These are phyloP conservation scores for Ilex aquifolium DNA, from an alignment of 257 asterid species.

Conservation along the genomic window DNA sequence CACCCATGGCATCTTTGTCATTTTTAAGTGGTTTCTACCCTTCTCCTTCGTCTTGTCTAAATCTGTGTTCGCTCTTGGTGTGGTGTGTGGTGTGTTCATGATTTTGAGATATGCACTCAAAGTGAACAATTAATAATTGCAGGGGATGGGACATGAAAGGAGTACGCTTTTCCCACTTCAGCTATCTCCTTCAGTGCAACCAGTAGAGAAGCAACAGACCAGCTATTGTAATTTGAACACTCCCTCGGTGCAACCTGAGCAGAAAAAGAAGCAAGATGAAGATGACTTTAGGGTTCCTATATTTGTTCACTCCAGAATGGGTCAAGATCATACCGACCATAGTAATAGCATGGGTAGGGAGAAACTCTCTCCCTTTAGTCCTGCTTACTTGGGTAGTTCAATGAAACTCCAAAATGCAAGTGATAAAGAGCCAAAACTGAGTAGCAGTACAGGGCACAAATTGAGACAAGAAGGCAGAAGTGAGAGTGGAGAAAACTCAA, in stretches of 20 bases:
- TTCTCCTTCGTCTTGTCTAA: too few relatives aligned
- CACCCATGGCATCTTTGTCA: too few relatives aligned
- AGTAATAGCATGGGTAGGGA: constrained; percentile 12
- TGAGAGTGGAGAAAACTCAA: constrained; percentile 25
- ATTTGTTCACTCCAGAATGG: constrained; percentile 31
- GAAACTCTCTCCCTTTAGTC: constrained; percentile 28
- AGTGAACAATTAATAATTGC: constrained; percentile 11
- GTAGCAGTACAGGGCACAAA: constrained; percentile 3
- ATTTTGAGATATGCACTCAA: not conserved
- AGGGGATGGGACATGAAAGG: constrained; percentile 50
- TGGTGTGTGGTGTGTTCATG: not conserved
- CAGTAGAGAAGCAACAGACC: constrained; percentile 33
- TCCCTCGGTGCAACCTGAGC: constrained; percentile 29
- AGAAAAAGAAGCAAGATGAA: constrained; percentile 39
- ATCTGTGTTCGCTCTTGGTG: not conserved
- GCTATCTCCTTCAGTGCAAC: constrained; percentile 27
- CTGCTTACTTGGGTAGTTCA: constrained; percentile 18
- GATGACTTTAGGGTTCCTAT: constrained; percentile 74
- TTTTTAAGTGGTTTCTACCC: too few relatives aligned
- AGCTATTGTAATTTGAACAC: constrained; percentile 25
- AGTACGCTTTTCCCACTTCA: constrained; percentile 27
- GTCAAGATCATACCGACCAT: constrained; percentile 27
- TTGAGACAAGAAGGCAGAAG: constrained; percentile 24
- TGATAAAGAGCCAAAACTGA: constrained; percentile 13
- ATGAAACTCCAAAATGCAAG: constrained; percentile 16